Evolutionary conservation across 2,329 filamentous ascomycete genomes (phyloP), one percentile per base, ranked within the genome.

Genomic region (Cladosporium halotolerans): DNA sequence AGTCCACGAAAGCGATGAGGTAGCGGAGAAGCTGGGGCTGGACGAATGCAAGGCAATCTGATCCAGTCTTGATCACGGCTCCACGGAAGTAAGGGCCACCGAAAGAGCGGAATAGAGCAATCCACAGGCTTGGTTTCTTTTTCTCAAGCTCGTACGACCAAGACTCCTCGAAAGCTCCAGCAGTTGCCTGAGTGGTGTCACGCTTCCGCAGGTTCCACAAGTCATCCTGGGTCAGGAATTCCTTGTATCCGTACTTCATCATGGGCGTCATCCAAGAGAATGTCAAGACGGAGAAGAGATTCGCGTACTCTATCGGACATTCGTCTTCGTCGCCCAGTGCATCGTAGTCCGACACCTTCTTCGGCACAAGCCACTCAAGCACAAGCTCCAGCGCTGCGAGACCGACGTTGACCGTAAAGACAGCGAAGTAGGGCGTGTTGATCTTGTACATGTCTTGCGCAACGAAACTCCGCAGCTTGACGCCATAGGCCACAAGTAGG

Each of bases 221-320:
- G 69, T 99, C 92, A 58, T 96, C 89, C 68, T 97, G 90, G 1
- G 90, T 96, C 57, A 99, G 77, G 68, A 84, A 99, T 55, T 91
- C 83, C 66, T 86, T 88, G 75, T 99, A 97, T 1, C 93, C 93
- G 66, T 86, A 86, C 66, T 84, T 90, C 93, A 99, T 99, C 81
- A 99, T 75, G 0, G 93, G 91, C 0, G 93, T 97, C 92, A 99
- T 96, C 93, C 93, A 99, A 52, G 87, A 85, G 70, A 99, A 99
- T 0, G 92, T 96, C 43, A 99, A 79, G 47, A 88, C 83, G 3
- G 92, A 96, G 73, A 99, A 99, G 49, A 97, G 78, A 56, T 92
- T 90, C 10, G 93, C 91, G 68, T 96, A 95, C 71, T 97, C 91
- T 57, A 88, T 84, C 0, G 87, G 87, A 53, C 84, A 87, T 70